phyloP scores from a whole-genome alignment of 805 yeast genomes.

The Schwanniomyces pseudopolymorphus region DNA sequence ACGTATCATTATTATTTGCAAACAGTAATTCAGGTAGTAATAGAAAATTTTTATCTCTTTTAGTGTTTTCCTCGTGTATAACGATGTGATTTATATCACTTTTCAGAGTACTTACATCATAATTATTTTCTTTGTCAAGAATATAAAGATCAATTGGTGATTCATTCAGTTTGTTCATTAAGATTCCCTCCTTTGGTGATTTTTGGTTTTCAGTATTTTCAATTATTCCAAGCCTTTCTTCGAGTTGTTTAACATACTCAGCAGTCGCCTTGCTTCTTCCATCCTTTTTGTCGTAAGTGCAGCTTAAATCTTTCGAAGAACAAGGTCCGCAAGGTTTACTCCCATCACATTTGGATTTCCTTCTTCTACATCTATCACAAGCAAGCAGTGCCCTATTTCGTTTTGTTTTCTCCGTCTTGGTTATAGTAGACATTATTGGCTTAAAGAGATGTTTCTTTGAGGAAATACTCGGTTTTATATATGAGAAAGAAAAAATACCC shows the following conservation, averaged over 20 bases:
- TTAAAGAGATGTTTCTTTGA: neutral
- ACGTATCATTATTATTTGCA: neutral
- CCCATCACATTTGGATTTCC: conserved; percentile 8
- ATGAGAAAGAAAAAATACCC: neutral
- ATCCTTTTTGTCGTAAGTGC: neutral
- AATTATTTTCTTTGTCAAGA: neutral
- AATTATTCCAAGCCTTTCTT: neutral
- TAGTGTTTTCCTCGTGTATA: neutral
- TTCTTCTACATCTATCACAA: conserved; percentile 11
- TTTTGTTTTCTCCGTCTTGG: neutral
- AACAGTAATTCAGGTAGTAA: neutral
- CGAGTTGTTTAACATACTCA: neutral
- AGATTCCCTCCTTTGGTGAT: neutral
- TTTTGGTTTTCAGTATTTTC: neutral
- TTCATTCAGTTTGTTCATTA: neutral
- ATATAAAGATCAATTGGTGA: neutral
- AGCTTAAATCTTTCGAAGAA: neutral
- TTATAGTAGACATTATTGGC: neutral
- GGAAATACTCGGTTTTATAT: neutral
- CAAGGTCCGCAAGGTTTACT: neutral
- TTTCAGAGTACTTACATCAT: neutral
- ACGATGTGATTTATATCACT: neutral
- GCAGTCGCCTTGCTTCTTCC: neutral
- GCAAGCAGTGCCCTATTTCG: conserved; percentile 7
- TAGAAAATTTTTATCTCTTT: neutral